These are phyloP conservation scores for Saksenaea vasiformis DNA, from an alignment of 371 early-diverging fungal species.

Conservation along the genomic window DNA sequence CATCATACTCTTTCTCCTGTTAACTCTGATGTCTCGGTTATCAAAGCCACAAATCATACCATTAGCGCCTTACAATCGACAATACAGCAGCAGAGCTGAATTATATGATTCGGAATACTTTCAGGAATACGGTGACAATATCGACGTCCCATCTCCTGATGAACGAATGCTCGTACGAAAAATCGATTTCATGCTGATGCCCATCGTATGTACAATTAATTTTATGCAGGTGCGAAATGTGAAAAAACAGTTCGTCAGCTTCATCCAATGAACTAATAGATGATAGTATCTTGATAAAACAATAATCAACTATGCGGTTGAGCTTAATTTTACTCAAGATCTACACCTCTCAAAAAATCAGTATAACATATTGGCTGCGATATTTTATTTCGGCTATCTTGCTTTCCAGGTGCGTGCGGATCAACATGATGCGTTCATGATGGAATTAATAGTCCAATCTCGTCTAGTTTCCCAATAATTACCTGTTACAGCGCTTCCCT, in stretches of 20 bases:
- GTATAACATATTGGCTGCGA: conserved; percentile 32
- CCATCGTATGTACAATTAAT: conserved; percentile 37
- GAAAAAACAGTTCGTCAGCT: neutral
- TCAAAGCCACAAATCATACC: neutral
- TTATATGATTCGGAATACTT: conserved; percentile 2
- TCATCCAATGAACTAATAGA: neutral
- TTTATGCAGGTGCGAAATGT: conserved; percentile 35
- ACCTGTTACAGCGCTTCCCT: conserved; percentile 35
- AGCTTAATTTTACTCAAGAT: conserved; percentile 33
- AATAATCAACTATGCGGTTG: conserved; percentile 30
- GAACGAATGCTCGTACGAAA: conserved; percentile 40
- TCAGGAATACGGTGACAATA: conserved; percentile 1
- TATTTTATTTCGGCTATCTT: conserved; percentile 42
- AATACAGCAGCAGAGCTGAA: neutral
- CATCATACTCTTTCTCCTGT: neutral
- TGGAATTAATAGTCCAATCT: neutral
- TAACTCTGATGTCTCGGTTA: neutral
- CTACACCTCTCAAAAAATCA: conserved; percentile 17
- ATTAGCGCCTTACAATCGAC: neutral
- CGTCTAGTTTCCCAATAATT: conserved; percentile 45
- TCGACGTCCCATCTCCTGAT: conserved; percentile 28
- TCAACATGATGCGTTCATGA: neutral
- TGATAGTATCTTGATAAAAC: conserved; percentile 40
- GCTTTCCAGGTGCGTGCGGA: conserved; percentile 24
- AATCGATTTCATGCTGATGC: conserved; percentile 35